Conservation (phyloP, 2,329 filamentous ascomycete species). For the Ophiostoma perfectum region DNA sequence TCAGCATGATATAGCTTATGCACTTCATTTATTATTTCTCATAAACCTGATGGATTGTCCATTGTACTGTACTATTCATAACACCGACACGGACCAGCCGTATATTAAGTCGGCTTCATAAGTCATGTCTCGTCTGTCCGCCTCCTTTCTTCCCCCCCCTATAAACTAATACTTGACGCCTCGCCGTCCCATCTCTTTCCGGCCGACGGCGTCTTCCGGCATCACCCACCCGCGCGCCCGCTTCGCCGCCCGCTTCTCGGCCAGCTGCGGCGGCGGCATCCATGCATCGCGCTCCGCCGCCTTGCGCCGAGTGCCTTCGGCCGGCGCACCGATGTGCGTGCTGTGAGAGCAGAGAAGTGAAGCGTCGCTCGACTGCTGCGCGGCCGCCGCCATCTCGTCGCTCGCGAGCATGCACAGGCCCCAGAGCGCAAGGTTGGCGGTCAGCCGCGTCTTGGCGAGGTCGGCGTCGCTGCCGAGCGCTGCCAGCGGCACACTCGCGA, state of each 20-base stretch:
- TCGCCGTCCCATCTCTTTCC: constrained; percentile 65
- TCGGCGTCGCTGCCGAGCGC: constrained; percentile 31
- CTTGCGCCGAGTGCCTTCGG: constrained; percentile 66
- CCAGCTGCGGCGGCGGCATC: constrained; percentile 68
- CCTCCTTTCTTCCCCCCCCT: too few relatives aligned
- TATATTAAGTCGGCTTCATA: constrained; percentile 2
- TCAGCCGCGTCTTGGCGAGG: constrained; percentile 43
- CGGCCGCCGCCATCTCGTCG: constrained; percentile 31
- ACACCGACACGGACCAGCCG: constrained; percentile 9
- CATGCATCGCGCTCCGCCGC: constrained; percentile 64
- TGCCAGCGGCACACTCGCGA: constrained; percentile 57
- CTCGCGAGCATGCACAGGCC: constrained; percentile 55
- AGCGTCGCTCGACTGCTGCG: constrained; percentile 39
- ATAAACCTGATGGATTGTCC: too few relatives aligned
- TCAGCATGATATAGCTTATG: too few relatives aligned
- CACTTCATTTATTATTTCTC: too few relatives aligned
- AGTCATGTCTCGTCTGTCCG: not conserved
- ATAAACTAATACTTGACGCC: constrained; percentile 40
- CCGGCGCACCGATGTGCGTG: constrained; percentile 68
- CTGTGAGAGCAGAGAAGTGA: constrained; percentile 44
- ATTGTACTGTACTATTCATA: not conserved
- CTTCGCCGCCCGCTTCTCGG: constrained; percentile 73
- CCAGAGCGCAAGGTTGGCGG: constrained; percentile 70
- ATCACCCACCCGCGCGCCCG: constrained; percentile 66
- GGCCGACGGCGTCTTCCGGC: constrained; percentile 66